Base-by-base conservation (phyloP, 805 yeast species). In the Candida quercuum region DNA sequence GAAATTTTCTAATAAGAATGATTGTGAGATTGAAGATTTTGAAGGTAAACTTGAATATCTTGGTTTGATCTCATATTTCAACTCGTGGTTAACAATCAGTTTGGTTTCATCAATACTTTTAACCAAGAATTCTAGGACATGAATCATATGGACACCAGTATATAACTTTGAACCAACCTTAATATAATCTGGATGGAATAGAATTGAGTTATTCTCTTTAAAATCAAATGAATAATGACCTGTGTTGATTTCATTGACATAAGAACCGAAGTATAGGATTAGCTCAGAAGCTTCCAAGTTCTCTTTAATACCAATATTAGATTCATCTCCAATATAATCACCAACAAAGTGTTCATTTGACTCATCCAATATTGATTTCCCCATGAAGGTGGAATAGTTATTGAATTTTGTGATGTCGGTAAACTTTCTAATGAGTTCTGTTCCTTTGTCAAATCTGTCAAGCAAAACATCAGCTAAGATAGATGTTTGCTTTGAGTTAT, bases 291-390 rank as follows among this genome's bases (percentile, higher is more conserved):
- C 42, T 35, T 73, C 68, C 38, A 71, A 74, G 45, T 65, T 71
- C 32, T 67, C 61, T 28, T 64, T 61, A 21, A 78, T 72, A 18
- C 73, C 71, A 13, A 60, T 61, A 22, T 61, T 60, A 3, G 84
- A 74, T 38, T 70, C 71, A 24, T 56, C 56, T 24, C 95, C 96
- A 45, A 71, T 75, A 56, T 82, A 89, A 26, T 74, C 77, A 27
- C 95, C 96, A 42, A 78, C 69, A 53, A 73, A 88, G 33, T 71
- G 66, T 7, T 71, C 64, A 42, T 70, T 64, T n/a, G 76, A 60
- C 61, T 88, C 97, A 60, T 88, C 80, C 28, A 88, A 60, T 18
- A 76, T 60, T 8, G 86, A 79, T 57, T 87, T 82, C 13, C 88
- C 94, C 74, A 74, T 75, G 35, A 72, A 67, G 1, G 88, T 74